Percentiles rank a stretch among this genome's conserved stretches.
Conservation (phyloP, 2,329 filamentous ascomycete species). For the Graphilbum sp. region DNA sequence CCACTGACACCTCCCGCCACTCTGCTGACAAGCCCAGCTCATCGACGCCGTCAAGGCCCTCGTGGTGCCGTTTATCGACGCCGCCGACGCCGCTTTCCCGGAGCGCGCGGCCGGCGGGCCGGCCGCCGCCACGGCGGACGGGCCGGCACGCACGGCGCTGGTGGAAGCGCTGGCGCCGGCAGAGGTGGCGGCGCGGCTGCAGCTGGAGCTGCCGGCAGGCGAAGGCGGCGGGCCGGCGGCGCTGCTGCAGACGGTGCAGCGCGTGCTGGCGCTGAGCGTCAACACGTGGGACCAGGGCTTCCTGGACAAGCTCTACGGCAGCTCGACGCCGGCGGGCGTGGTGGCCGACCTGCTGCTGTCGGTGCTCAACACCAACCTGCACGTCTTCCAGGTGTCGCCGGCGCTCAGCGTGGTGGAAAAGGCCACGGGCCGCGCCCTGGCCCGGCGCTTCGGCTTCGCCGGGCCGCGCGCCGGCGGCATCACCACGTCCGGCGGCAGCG, state of each 20-base stretch:
- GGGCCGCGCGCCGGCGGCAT: constrained; percentile 58
- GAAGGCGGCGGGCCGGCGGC: constrained; percentile 53
- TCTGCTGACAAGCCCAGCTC: constrained; percentile 30
- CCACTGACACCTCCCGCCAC: not conserved
- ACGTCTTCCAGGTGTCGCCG: constrained; percentile 88
- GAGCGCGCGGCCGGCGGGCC: constrained; percentile 37
- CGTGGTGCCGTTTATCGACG: constrained; percentile 53
- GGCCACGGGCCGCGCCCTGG: constrained; percentile 55
- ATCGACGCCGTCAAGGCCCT: constrained; percentile 50
- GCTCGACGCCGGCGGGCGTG: constrained; percentile 72
- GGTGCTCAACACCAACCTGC: constrained; percentile 81
- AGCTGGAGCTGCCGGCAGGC: constrained; percentile 38
- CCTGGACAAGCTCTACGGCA: constrained; percentile 86
- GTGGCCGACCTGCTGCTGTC: constrained; percentile 72
- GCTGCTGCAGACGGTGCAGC: constrained; percentile 51
- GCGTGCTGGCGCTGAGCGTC: constrained; percentile 69
- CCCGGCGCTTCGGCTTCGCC: constrained; percentile 58
- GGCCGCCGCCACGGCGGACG: constrained; percentile 19
- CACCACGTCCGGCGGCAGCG: constrained; percentile 65
- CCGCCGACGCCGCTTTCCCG: constrained; percentile 46
- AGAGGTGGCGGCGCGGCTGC: constrained; percentile 36
- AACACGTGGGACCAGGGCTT: constrained; percentile 99
- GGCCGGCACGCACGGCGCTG: constrained; percentile 36
- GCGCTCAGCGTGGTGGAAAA: constrained; percentile 81
- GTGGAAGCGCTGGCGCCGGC: constrained; percentile 46